Evolutionary conservation across 2,329 filamentous ascomycete genomes (phyloP), one percentile per base, ranked within the genome.

Genomic region (Fusarium annulatum): DNA sequence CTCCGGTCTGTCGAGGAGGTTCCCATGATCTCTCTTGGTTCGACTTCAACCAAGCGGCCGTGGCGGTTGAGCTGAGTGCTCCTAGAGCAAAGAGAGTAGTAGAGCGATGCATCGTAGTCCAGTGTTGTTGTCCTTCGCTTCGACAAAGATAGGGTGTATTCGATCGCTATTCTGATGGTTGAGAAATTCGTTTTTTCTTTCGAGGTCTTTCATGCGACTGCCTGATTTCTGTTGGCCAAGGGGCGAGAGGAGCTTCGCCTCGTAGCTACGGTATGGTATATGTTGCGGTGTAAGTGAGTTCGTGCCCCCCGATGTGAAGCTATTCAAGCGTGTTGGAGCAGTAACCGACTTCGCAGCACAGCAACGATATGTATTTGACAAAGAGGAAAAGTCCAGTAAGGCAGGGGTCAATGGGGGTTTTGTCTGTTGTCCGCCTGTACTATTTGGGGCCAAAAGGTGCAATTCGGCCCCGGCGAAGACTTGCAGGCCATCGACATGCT

Each of bases 21-120:
- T 71, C 73, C 80, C 80, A 82, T 57, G 80, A 77, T 41, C 30
- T 16, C 26, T 79, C 72, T 60, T 77, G 68, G 30, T 67, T 64
- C 11, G 77, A 75, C 28, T 71, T 76, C n/a, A 78, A 52, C 72
- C 73, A 77, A n/a, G 73, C 75, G 34, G 74, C 70, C 28, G 69
- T 26, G 30, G 65, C 77, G 41, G 73, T 65, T 11, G 76, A 71
- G 55, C 67, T 68, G 30, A 81, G 43, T 58, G 73, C 76, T 68
- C 75, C 76, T 26, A 76, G 63, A 26, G 76, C 73, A 28, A 81
- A 39, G 61, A 81, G 52, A 38, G 73, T 28, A 51, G 71, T 23
- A 23, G 72, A 60, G 15, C 61, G 71, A 67, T 68, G 66, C 76
- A 78, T 78, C 12, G 45, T 51, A 43, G 7, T 45, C 56, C 18